Conservation (phyloP, 2,329 filamentous ascomycete genomes). For the Helicocarpus griseus region DNA sequence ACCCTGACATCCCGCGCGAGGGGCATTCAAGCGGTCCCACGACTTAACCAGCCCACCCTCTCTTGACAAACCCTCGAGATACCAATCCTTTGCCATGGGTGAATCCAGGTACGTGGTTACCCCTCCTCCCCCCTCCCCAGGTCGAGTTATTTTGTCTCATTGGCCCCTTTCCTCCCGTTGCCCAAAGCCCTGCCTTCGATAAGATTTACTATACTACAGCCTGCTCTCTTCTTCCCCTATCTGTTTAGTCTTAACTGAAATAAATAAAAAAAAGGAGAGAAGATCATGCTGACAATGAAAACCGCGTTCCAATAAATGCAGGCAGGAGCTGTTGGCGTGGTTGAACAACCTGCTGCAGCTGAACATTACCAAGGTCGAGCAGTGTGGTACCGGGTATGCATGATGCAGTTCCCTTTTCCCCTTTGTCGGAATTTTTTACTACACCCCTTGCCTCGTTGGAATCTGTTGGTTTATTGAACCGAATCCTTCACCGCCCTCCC, state of each 20-base stretch:
- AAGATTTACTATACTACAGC: not conserved
- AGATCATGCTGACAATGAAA: not conserved
- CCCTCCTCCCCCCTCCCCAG: not conserved
- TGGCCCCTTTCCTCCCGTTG: no score
- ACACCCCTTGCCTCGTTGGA: no score
- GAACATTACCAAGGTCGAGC: slow-evolving; percentile 97
- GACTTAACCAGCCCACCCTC: not conserved
- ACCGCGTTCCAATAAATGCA: slow-evolving; percentile 34
- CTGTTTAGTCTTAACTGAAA: no score
- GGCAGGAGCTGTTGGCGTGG: slow-evolving; percentile 95
- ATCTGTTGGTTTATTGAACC: no score
- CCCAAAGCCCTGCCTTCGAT: no score
- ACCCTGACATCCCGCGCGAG: not conserved
- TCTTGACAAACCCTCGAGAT: no score
- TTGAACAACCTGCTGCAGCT: slow-evolving; percentile 95
- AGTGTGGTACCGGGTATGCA: slow-evolving; percentile 90
- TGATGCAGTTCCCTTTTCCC: not conserved
- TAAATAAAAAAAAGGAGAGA: no score
- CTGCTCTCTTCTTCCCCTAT: not conserved
- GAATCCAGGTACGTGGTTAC: slow-evolving; percentile 48
- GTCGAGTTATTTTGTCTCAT: no score
- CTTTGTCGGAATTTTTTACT: no score
- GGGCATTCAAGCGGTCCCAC: no score
- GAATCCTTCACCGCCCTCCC: not conserved
- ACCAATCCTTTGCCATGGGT: slow-evolving; percentile 44